These are phyloP conservation scores for Aurifilum marmelostoma DNA, from an alignment of 2,329 filamentous ascomycete species.

Conservation along the genomic window DNA sequence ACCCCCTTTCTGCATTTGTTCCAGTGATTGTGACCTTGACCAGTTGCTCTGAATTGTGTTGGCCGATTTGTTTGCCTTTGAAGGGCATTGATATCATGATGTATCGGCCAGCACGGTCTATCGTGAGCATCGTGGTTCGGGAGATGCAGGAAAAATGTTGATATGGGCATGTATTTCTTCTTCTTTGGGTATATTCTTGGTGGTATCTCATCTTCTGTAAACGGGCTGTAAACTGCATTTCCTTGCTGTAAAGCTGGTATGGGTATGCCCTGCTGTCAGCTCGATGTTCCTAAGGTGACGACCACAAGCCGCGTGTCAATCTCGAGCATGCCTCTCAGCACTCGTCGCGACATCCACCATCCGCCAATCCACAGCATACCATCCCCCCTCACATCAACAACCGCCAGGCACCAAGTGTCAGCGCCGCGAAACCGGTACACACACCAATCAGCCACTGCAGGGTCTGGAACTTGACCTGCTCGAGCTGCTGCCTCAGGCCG, in stretches of 20 bases:
- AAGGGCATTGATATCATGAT: no score
- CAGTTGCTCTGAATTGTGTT: no score
- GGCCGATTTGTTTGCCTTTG: no score
- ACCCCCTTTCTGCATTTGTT: not conserved
- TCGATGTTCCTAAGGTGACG: not conserved
- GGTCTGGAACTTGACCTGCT: conserved; percentile 97
- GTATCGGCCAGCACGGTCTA: not conserved
- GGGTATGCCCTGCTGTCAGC: not conserved
- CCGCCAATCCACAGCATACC: not conserved
- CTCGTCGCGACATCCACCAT: not conserved
- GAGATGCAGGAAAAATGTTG: not conserved
- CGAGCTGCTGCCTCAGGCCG: conserved; percentile 84
- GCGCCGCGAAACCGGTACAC: conserved; percentile 67
- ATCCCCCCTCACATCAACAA: conserved; percentile 62
- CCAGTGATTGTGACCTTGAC: not conserved
- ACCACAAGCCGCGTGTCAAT: not conserved
- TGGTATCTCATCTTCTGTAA: not conserved
- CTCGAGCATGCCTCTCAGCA: not conserved
- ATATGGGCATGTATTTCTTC: not conserved
- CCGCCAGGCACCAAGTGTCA: conserved; percentile 71
- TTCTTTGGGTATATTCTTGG: not conserved
- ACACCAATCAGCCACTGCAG: conserved; percentile 97
- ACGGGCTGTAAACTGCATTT: not conserved
- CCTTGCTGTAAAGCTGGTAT: not conserved
- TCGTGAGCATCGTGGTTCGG: not conserved